Evolutionary conservation across 805 yeast genomes (phyloP), one percentile per base, ranked within the genome.

Genomic region (Ogataea pignaliae): DNA sequence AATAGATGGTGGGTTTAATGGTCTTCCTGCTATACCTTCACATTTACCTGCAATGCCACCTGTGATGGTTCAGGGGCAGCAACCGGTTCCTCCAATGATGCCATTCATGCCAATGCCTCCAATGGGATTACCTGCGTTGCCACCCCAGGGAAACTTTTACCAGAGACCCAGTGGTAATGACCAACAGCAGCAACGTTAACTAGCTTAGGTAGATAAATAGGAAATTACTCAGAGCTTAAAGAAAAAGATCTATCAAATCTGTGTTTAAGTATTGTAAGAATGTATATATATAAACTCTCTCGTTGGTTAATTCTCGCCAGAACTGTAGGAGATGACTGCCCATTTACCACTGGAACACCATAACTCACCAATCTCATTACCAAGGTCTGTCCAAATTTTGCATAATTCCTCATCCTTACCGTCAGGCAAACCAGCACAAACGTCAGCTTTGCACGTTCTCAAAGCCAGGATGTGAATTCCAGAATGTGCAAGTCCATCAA

Each of bases 391-490:
- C 76, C 85, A 90, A 36, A 68, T 65, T 45, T 73, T 64, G 37
- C 78, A 72, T 50, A 91, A 72, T 57, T 79, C 72, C 54, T 83
- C 89, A 52, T 85, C 86, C 35, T 78, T 67, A 3, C 96, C 97
- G 34, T 71, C 73, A 3, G 75, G 72, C 50, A 93, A 75, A 1
- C 95, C 98, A 34, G 87, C 97, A 42, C 85, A 82, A 7, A 90
- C 98, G 61, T 93, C 99, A 1, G 98, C 97, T 67, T 93, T 93
- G 64, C 96, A 84, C 2, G 98, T 93, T 70, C 99, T 81, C 55
- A 93, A 73, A 30, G 95, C 78, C 46, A 88, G 70, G 26, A 88
- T 54, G 13, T 80, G 81, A 43, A 93, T 69, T 9, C 82, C 82
- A 29, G 81, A 74, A 0, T 64, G 52, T 1, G 85, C 84, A 52